These are phyloP conservation scores for Acanthochlamys bracteata DNA, from an alignment of 106 monocot genomes.

Conservation along the genomic window DNA sequence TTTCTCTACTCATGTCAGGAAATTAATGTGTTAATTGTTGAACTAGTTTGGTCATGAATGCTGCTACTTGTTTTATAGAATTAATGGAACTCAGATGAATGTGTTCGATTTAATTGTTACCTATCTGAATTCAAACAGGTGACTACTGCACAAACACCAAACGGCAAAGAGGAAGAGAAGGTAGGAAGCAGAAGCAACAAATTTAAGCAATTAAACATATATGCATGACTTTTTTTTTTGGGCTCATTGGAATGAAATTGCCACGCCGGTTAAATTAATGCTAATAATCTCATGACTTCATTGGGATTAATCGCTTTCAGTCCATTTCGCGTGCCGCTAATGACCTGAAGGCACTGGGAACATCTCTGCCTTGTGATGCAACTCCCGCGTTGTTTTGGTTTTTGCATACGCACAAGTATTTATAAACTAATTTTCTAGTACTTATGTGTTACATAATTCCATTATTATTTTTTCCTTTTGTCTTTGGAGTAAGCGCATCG, in stretches of 20 bases:
- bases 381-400: too few relatives aligned
- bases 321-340: not conserved
- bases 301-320: not conserved
- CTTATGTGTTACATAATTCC: too few relatives aligned
- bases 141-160: too few relatives aligned
- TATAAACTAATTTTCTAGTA: too few relatives aligned
- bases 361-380: not conserved
- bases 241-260: not conserved
- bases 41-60: not conserved
- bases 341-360: not conserved
- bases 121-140: not conserved
- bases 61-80: not conserved
- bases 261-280: too few relatives aligned
- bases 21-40: conserved; percentile 1
- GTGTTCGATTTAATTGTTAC: not conserved
- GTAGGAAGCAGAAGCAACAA: not conserved
- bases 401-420: too few relatives aligned
- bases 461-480: too few relatives aligned
- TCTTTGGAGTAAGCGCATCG: too few relatives aligned
- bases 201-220: not conserved
- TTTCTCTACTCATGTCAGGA: conserved; percentile 8
- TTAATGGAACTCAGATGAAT: not conserved
- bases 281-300: not conserved
- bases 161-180: too few relatives aligned
- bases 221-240: not conserved